These are phyloP conservation scores for Yamadazyma dendronema DNA, from an alignment of 1,139 yeast species.

Conservation along the genomic window DNA sequence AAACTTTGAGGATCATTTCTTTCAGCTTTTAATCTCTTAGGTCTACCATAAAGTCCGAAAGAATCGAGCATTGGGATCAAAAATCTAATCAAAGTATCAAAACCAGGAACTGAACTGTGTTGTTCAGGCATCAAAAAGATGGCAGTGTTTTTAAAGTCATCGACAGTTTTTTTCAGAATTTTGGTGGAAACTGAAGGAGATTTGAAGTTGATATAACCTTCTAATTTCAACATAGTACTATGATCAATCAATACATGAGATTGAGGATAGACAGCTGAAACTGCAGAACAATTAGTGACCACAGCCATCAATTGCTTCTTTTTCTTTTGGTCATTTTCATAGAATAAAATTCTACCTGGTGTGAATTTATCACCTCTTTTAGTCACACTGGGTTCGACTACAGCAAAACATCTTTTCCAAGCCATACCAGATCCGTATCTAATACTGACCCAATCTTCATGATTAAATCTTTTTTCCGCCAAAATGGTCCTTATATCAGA, in stretches of 20 bases:
- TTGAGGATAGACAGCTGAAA: slow-evolving; percentile 94
- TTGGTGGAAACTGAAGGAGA: slow-evolving; percentile 40
- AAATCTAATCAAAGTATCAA: slow-evolving; percentile 87
- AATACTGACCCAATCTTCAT: slow-evolving; percentile 93
- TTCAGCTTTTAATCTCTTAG: slow-evolving; percentile 83
- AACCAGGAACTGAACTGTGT: slow-evolving; percentile 92
- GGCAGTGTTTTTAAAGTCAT: slow-evolving; percentile 70
- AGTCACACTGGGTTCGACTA: slow-evolving; percentile 67
- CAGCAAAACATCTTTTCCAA: slow-evolving; percentile 93
- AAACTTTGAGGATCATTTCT: slow-evolving; percentile 76
- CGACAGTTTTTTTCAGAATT: slow-evolving; percentile 41
- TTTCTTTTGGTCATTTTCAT: slow-evolving; percentile 65
- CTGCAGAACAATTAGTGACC: slow-evolving; percentile 64
- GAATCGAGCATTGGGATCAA: slow-evolving; percentile 83
- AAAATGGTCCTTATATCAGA: slow-evolving; percentile 84
- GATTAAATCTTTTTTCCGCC: slow-evolving; percentile 80
- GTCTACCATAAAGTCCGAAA: slow-evolving; percentile 88
- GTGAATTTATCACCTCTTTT: slow-evolving; percentile 44
- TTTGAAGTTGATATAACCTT: slow-evolving; percentile 70
- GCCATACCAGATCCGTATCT: slow-evolving; percentile 98
- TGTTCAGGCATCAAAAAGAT: slow-evolving; percentile 93
- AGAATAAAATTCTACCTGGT: slow-evolving; percentile 61
- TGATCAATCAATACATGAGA: slow-evolving; percentile 76
- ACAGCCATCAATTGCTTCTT: slow-evolving; percentile 82
- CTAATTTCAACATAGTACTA: slow-evolving; percentile 84